phyloP scores from a whole-genome alignment of 352 stramenopile genomes.

The Globisporangium spinosum region DNA sequence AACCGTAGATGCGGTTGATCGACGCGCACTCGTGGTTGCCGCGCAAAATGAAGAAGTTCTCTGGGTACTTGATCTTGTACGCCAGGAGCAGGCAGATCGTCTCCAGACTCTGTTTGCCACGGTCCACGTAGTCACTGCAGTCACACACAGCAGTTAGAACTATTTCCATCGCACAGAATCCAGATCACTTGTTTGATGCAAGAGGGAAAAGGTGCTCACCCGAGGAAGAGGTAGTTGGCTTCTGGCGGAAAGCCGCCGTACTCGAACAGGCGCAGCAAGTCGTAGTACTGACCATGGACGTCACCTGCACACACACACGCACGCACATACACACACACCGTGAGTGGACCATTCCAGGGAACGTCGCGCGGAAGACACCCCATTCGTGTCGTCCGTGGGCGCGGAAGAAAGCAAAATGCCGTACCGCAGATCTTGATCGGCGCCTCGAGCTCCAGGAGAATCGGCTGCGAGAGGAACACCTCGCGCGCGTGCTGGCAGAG shows the following conservation, averaged over 20 bases:
- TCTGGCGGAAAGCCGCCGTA: slow-evolving; percentile 89
- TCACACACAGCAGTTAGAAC: too few species aligned
- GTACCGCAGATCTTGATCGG: slow-evolving; percentile 96
- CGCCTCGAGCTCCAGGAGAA: slow-evolving; percentile 98
- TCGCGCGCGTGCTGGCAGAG: slow-evolving; percentile 93
- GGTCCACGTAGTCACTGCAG: slow-evolving; percentile 89
- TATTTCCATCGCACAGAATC: background rate
- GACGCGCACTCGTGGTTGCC: slow-evolving; percentile 98
- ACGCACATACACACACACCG: background rate
- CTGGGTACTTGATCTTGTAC: slow-evolving; percentile 99
- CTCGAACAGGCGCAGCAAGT: slow-evolving; percentile 96
- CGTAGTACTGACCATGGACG: slow-evolving; percentile 98
- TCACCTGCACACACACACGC: slow-evolving; percentile 42
- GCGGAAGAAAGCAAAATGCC: too few species aligned
- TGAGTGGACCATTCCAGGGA: too few species aligned
- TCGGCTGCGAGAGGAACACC: slow-evolving; percentile 97
- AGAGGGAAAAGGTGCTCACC: slow-evolving; percentile 25
- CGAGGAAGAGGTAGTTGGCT: slow-evolving; percentile 61
- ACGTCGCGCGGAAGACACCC: too few species aligned
- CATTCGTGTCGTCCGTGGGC: too few species aligned
- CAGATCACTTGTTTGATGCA: too few species aligned
- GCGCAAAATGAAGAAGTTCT: slow-evolving; percentile 96
- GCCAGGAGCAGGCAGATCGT: slow-evolving; percentile 96
- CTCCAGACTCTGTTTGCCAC: slow-evolving; percentile 95
- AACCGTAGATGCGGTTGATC: slow-evolving; percentile 98